Conservation (phyloP, 1,284 basidiomycete species). For the Ustilago esculenta region DNA sequence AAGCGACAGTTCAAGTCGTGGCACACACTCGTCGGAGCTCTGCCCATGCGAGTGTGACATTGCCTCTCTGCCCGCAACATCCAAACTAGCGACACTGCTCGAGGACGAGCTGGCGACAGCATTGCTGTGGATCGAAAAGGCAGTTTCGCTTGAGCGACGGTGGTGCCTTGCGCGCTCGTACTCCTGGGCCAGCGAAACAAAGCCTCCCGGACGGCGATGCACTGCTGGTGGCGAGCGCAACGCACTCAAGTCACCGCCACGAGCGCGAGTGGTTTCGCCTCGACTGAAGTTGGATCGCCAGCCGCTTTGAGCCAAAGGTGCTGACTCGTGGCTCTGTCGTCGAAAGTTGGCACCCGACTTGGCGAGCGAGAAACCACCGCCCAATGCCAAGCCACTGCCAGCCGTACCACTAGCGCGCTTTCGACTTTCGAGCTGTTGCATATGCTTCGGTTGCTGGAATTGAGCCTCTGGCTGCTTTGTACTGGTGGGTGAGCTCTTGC, state of each 20-base stretch:
- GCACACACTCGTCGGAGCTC: conserved; percentile 9
- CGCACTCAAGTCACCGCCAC: conserved; percentile 11
- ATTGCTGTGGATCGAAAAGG: conserved; percentile 35
- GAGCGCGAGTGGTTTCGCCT: conserved; percentile 7
- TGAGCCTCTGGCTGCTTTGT: conserved; percentile 9
- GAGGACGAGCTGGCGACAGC: conserved; percentile 32
- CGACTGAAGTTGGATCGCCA: conserved; percentile 20
- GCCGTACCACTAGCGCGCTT: background rate
- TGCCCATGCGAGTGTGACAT: background rate
- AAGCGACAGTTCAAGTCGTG: conserved; percentile 8
- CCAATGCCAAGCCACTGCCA: conserved; percentile 35
- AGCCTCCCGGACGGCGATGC: conserved; percentile 40
- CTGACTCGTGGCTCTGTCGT: conserved; percentile 18
- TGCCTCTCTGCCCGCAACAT: conserved; percentile 1
- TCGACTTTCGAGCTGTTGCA: conserved; percentile 31
- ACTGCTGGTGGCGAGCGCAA: conserved; percentile 34
- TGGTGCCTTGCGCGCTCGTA: conserved; percentile 29
- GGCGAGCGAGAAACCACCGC: conserved; percentile 46
- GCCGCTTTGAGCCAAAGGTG: background rate
- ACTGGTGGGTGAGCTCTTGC: conserved; percentile 8
- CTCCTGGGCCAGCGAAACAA: conserved; percentile 44
- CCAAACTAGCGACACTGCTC: conserved; percentile 36
- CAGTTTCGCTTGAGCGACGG: conserved; percentile 26
- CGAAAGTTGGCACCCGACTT: conserved; percentile 44
- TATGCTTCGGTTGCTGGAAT: conserved; percentile 29